phyloP scores from a whole-genome alignment of 2,329 filamentous ascomycete species.

The Thielaviopsis musarum region DNA sequence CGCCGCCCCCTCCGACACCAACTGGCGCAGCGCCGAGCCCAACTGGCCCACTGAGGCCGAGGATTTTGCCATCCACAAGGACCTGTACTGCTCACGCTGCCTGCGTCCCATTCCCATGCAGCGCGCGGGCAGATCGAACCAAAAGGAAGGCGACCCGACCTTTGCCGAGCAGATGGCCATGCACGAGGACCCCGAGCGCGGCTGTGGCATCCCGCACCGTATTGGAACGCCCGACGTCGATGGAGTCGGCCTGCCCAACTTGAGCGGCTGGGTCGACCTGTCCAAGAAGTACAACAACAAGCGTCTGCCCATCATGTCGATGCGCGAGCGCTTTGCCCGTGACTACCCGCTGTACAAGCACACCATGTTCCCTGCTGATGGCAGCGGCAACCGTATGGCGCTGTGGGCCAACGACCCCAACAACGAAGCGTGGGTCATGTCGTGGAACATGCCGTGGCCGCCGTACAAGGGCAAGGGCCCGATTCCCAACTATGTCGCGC shows the following conservation, averaged over 20 bases:
- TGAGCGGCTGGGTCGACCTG: constrained; percentile 11
- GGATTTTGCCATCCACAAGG: constrained; percentile 2
- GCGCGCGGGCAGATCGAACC: not conserved
- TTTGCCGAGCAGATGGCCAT: constrained; percentile 2
- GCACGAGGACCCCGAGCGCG: constrained; percentile 5
- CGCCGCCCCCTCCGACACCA: not conserved
- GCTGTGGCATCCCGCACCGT: constrained; percentile 10
- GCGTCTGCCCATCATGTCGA: not conserved
- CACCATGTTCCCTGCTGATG: constrained; percentile 10
- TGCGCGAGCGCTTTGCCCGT: not conserved
- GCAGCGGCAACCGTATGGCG: constrained; percentile 3
- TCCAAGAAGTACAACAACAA: constrained; percentile 5
- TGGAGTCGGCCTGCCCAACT: constrained; percentile 10
- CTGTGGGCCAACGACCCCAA: constrained; percentile 12
- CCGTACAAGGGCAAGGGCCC: constrained; percentile 8
- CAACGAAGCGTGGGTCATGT: not conserved
- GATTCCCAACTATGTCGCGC: not conserved
- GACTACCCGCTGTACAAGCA: constrained; percentile 10
- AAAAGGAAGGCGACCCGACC: constrained; percentile 1
- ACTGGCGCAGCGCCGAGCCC: constrained; percentile 3
- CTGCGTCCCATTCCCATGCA: constrained; percentile 5
- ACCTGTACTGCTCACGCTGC: constrained; percentile 11
- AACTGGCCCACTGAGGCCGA: not conserved
- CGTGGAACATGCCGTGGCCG: constrained; percentile 12
- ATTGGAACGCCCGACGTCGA: constrained; percentile 4